Percentiles rank a stretch among this genome's conserved stretches.
Evolutionary conservation across 495 filamentous ascomycete genomes (phyloP).

Genomic region (Pyrenula massariospora): DNA sequence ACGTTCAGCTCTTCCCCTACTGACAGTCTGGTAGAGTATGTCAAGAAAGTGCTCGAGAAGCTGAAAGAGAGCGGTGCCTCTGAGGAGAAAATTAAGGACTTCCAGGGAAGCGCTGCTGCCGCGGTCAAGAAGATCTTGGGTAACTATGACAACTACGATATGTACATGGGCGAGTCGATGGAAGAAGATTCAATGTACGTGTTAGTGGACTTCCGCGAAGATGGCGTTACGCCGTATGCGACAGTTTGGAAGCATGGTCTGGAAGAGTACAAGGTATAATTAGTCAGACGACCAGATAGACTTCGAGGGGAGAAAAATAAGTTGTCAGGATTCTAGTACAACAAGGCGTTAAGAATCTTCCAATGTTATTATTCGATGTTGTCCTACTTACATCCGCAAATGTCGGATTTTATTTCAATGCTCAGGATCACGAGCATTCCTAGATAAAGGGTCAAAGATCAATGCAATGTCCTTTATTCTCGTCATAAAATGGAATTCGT

Average conservation of each 20-base stretch:
- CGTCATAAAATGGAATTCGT: too few species aligned
- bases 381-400: too few species aligned
- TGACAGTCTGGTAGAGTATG: slow-evolving; percentile 48
- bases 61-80: slow-evolving; percentile 50
- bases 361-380: too few species aligned
- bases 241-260: slow-evolving; percentile 95
- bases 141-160: slow-evolving; percentile 92
- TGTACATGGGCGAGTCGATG: slow-evolving; percentile 85
- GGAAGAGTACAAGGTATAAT: slow-evolving; percentile 85
- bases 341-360: too few species aligned
- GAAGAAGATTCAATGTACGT: slow-evolving; percentile 85
- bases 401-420: too few species aligned
- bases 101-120: slow-evolving; percentile 58
- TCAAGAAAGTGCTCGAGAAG: slow-evolving; percentile 69
- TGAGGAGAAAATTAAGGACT: slow-evolving; percentile 55
- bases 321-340: too few species aligned
- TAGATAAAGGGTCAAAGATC: too few species aligned
- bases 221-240: slow-evolving; percentile 82
- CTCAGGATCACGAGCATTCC: too few species aligned
- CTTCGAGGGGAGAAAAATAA: too few species aligned
- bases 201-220: slow-evolving; percentile 94
- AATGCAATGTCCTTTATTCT: too few species aligned
- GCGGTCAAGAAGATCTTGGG: slow-evolving; percentile 69
- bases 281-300: slow-evolving; percentile 2
- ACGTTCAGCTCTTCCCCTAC: background rate